Evolutionary conservation across 2,329 filamentous ascomycete species (phyloP), one percentile per base, ranked within the genome.

Genomic region (Colletotrichum sp.): DNA sequence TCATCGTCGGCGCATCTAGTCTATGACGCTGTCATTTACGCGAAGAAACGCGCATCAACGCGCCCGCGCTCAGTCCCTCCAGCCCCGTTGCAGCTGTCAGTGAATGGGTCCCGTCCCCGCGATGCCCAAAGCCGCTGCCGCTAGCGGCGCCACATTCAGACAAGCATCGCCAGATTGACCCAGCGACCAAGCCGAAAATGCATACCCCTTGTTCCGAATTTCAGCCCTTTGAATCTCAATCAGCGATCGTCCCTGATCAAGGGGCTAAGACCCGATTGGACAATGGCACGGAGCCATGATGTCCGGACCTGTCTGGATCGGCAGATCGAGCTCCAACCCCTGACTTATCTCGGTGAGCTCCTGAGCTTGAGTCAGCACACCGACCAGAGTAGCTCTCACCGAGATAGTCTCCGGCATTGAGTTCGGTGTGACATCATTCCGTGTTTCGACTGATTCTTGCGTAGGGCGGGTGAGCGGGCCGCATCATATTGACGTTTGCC

Each of bases 11-110:
- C 52, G 24, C n/a, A 26, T 18, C 6, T 4, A 28, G 26, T 76
- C 76, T 76, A 77, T 77, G 76, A 77, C 76, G 76, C 76, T 59
- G 13, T 77, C 66, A 77, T 76, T 64, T 61, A 70, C 74, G 63
- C 67, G 70, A 72, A 59, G 67, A 72, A 72, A 52, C 57, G 61
- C 64, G 72, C 70, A 69, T 57, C 32, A 67, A 68, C 69, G 72
- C 65, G 60, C 32, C 26, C n/a, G 59, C 60, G 64, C 57, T 32
- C 67, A 36, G 48, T 39, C 21, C 57, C 43, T 21, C 63, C 63
- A 63, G 39, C 21, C 48, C 57, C 48, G 64, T 73, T 52, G 70
- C 73, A 60, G 32, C 30, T 18, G 63, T 34, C 28, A 61, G 26
- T 52, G 48, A 75, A 48, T 32, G 57, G 60, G 28, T n/a, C 32